Evolutionary conservation across 140 eudicot genomes (phyloP), one percentile per base, ranked within the genome.

Genomic region (Artemisia princeps): DNA sequence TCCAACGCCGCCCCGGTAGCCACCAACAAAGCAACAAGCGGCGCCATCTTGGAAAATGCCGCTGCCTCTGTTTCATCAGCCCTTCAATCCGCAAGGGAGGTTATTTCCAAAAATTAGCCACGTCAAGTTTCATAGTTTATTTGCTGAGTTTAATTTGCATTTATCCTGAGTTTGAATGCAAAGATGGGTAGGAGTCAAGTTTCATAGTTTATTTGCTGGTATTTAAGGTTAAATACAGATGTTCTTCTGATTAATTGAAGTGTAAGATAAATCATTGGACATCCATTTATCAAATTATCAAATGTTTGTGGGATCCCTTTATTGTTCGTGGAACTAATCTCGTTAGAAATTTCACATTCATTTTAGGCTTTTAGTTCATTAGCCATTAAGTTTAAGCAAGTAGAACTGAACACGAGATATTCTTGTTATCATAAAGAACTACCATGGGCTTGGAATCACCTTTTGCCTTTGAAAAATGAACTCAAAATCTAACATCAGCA

Each of bases 11-110:
- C 69, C 63, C 69, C 79, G 0, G 65, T 61, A 40, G 64, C 70
- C 52, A 9, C 73, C 48, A 17, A 44, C 59, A 72, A 72, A 72
- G 65, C 10, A 26, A 72, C 77, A 40, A 72, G 77, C 66, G 77
- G 77, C 1, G 80, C 79, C 14, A 56, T 87, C 2, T 74, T 87
- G 76, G 81, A 78, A 15, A 81, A 77, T 72, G 89, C 95, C 2
- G 89, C 92, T 0, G 86, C 84, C 16, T 73, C 92, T 28, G 82
- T 75, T 20, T 79, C 84, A 14, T 22, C 78, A 60, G 81, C 95
- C 68, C 84, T 87, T 53, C 60, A 84, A 16, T 70, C 83, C 0
- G 95, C 94, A 67, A 80, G 70, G 65, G 75, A 84, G 62, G 84
- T 84, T 50, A 69, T 84, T 19, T 69, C 84, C 9, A 56, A 77